These are phyloP conservation scores for Tricholoma furcatifolium DNA, from an alignment of 768 basidiomycete species.

Conservation along the genomic window DNA sequence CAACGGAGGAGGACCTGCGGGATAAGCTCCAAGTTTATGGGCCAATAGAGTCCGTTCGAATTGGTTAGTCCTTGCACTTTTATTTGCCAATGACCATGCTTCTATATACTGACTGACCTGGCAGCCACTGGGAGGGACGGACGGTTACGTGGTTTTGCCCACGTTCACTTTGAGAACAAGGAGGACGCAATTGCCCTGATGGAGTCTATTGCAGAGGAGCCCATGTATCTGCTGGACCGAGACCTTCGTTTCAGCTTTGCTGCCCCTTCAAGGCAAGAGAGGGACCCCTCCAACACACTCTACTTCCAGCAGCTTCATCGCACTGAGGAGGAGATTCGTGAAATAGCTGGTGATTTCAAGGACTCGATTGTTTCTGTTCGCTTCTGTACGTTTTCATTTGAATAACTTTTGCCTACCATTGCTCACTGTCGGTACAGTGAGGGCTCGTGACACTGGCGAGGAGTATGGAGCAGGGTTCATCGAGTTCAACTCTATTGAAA, in stretches of 20 bases:
- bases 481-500: constrained; percentile 45
- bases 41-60: constrained; percentile 29
- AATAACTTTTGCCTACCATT: not conserved
- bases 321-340: constrained; percentile 22
- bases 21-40: constrained; percentile 46
- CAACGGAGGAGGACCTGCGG: constrained; percentile 38
- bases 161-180: constrained; percentile 38
- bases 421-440: constrained; percentile 25
- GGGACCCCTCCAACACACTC: constrained; percentile 27
- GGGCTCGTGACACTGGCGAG: constrained; percentile 29
- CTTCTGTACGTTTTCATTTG: constrained; percentile 27
- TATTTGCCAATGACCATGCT: not conserved
- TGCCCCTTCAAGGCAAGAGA: not conserved
- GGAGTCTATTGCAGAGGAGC: constrained; percentile 38
- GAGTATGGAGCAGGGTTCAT: constrained; percentile 45
- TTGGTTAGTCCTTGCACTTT: constrained; percentile 35
- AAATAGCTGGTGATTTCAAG: constrained; percentile 23
- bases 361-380: constrained; percentile 25
- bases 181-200: constrained; percentile 37
- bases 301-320: constrained; percentile 28
- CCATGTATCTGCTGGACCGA: constrained; percentile 48
- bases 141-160: constrained; percentile 40
- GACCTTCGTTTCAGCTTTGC: constrained; percentile 43
- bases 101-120: not conserved
- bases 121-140: constrained; percentile 30